A percentile compares a stretch with the other conserved stretches of the same genome.
Conservation (phyloP, 1,284 basidiomycete species). For the Puccinia polysora region DNA sequence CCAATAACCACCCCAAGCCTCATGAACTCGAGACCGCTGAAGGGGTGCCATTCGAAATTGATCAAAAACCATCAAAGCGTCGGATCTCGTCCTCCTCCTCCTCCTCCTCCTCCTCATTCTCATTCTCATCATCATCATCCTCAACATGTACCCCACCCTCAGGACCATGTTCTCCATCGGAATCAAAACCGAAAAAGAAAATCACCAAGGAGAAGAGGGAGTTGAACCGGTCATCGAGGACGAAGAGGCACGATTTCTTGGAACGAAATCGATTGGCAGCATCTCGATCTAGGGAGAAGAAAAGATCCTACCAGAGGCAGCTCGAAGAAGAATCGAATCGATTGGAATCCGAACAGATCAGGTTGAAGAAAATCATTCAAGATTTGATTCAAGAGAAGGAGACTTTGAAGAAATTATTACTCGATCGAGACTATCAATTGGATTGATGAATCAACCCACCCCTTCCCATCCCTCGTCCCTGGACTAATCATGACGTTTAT, state of each 20-base stretch:
- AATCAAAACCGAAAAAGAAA: not conserved
- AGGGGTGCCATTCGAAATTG: too few species aligned
- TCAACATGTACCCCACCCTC: not conserved
- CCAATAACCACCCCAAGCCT: not conserved
- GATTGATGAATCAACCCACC: too few species aligned
- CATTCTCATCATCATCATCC: not conserved
- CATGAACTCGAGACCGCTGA: not conserved
- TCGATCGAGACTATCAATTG: too few species aligned
- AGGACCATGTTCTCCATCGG: not conserved
- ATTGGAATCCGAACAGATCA: constrained; percentile 11
- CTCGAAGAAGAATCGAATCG: not conserved
- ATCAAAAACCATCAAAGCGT: not conserved
- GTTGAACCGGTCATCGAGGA: not conserved
- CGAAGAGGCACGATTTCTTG: constrained; percentile 25
- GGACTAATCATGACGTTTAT: too few species aligned
- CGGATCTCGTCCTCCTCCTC: too few species aligned
- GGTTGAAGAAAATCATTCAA: not conserved
- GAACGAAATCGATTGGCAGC: constrained; percentile 32
- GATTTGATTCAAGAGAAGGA: constrained; percentile 7
- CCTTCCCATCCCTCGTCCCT: too few species aligned
- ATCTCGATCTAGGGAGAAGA: constrained; percentile 18
- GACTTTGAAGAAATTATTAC: too few species aligned
- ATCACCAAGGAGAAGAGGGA: not conserved
- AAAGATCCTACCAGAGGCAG: constrained; percentile 5
- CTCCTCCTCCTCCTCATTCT: not conserved